A percentile compares a stretch with the other conserved stretches of the same genome.
Evolutionary conservation across 495 filamentous ascomycete genomes (phyloP).

Genomic region (Hyaloscypha finlandica): DNA sequence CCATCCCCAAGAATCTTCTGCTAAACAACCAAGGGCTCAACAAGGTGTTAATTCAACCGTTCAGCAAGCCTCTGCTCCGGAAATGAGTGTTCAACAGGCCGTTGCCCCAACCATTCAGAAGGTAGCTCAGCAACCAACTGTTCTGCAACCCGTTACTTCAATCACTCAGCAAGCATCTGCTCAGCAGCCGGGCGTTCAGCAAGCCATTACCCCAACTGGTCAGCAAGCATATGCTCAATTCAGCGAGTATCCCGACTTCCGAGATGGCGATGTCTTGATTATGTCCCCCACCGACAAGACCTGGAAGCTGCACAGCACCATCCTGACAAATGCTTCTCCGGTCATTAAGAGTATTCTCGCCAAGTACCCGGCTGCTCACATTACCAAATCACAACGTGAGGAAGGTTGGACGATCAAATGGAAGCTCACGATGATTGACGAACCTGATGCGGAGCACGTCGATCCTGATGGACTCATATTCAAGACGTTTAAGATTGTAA

Average conservation of each 20-base stretch:
- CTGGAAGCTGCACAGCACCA: conserved; percentile 39
- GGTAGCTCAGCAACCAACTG: too few species aligned
- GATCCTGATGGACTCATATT: conserved; percentile 7
- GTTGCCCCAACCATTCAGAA: too few species aligned
- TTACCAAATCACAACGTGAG: conserved; percentile 20
- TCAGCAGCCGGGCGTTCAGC: too few species aligned
- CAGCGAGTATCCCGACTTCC: conserved; percentile 30
- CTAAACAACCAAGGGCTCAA: neutral
- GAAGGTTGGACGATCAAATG: conserved; percentile 28
- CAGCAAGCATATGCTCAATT: neutral
- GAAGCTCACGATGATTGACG: conserved; percentile 27
- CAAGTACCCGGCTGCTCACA: conserved; percentile 9
- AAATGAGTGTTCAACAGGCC: too few species aligned
- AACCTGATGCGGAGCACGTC: conserved; percentile 5
- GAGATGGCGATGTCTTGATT: conserved; percentile 43
- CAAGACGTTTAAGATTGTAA: conserved; percentile 20
- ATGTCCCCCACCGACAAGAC: conserved; percentile 33
- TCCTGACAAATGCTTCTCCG: conserved; percentile 31
- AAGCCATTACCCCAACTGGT: too few species aligned
- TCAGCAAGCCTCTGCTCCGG: too few species aligned
- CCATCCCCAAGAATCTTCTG: neutral
- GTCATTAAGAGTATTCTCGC: conserved; percentile 27
- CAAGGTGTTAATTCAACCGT: too few species aligned
- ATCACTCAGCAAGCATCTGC: too few species aligned
- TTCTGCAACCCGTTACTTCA: too few species aligned